Evolutionary conservation across 345 rosid species (phyloP).

Genomic region (Eucalyptus urophylla): DNA sequence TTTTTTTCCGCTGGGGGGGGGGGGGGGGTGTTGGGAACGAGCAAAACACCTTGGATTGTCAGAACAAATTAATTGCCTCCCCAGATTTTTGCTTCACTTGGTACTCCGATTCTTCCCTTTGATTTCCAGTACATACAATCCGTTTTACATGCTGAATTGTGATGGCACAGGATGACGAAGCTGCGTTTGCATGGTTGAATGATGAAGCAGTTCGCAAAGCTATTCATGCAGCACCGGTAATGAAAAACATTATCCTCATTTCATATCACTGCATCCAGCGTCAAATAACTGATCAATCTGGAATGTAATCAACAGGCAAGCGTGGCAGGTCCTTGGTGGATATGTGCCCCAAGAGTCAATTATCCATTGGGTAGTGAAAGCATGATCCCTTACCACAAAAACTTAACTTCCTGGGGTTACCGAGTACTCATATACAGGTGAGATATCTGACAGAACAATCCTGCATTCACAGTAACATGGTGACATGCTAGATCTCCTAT

Average conservation of each 20-base stretch:
- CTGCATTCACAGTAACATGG: background rate
- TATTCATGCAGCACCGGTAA: slow-evolving; percentile 36
- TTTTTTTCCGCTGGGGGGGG: fast-evolving
- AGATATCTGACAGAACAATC: background rate
- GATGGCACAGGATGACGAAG: slow-evolving; percentile 22
- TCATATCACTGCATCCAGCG: background rate
- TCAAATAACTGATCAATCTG: background rate
- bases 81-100: background rate
- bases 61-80: background rate
- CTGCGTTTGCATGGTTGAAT: slow-evolving; percentile 31
- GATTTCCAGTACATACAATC: background rate
- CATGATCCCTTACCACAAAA: slow-evolving; percentile 22
- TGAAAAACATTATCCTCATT: background rate
- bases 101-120: background rate
- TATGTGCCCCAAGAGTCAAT: background rate
- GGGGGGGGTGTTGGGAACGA: background rate
- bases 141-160: background rate
- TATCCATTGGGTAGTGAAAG: background rate
- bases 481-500: background rate
- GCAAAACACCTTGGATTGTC: background rate
- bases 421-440: slow-evolving; percentile 31
- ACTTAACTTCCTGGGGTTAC: slow-evolving; percentile 15
- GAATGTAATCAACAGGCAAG: background rate
- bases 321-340: background rate
- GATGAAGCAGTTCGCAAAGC: slow-evolving; percentile 31